Conservation (phyloP, 1,284 basidiomycete species). For the Clitocybe nebularis region DNA sequence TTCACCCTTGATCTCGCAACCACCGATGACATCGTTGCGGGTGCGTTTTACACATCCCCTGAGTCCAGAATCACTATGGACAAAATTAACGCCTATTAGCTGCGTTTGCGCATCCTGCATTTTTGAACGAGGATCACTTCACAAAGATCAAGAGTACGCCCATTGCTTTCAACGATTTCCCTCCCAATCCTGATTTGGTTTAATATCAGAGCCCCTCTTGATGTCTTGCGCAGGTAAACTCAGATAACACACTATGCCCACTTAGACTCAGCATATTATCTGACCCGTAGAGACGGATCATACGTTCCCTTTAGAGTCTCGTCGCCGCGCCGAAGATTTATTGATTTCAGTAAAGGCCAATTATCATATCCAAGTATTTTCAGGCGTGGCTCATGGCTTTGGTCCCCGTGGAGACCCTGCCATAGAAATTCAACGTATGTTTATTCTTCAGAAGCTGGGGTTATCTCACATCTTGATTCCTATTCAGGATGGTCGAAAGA, state of each 20-base stretch:
- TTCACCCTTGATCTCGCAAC: slow-evolving; percentile 42
- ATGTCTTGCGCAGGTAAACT: slow-evolving; percentile 53
- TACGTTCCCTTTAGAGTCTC: slow-evolving; percentile 39
- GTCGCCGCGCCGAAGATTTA: slow-evolving; percentile 43
- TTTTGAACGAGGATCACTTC: slow-evolving; percentile 46
- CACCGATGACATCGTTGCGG: slow-evolving; percentile 38
- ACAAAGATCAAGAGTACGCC: slow-evolving; percentile 42
- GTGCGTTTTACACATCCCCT: slow-evolving; percentile 24
- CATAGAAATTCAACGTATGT: slow-evolving; percentile 39
- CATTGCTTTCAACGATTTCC: no score
- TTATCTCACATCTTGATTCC: neutral
- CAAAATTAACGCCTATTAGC: slow-evolving; percentile 24
- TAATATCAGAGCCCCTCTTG: slow-evolving; percentile 42
- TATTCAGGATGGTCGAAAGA: slow-evolving; percentile 53
- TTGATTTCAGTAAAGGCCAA: slow-evolving; percentile 38
- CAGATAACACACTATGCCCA: no score
- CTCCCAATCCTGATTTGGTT: neutral
- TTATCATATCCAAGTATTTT: slow-evolving; percentile 48
- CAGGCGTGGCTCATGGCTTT: slow-evolving; percentile 44
- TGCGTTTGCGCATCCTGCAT: slow-evolving; percentile 50
- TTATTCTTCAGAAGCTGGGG: neutral
- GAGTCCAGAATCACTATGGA: neutral
- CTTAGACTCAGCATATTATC: no score
- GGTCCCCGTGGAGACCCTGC: slow-evolving; percentile 36
- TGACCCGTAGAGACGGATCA: slow-evolving; percentile 36